Evolutionary conservation across 2,329 filamentous ascomycete genomes (phyloP).

Genomic region (Phyllosticta citribraziliensis): DNA sequence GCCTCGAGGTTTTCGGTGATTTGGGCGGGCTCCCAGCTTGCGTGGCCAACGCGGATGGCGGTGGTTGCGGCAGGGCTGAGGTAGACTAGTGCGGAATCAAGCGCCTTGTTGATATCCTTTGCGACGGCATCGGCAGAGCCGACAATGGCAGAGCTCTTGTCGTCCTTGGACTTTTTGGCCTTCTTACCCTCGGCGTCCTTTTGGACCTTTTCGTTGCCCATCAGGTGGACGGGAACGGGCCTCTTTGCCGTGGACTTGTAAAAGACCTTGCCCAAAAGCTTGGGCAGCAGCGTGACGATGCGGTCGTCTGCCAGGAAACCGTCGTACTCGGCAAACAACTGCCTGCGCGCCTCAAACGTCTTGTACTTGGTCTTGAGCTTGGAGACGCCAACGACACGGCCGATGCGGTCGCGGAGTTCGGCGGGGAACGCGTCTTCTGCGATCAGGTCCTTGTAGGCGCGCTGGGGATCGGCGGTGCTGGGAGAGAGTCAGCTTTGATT

Average conservation of each 20-base stretch:
- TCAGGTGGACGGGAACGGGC: conserved; percentile 72
- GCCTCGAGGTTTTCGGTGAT: conserved; percentile 71
- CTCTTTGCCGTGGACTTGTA: conserved; percentile 77
- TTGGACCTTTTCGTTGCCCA: conserved; percentile 54
- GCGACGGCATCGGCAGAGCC: conserved; percentile 58
- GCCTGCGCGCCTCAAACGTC: conserved; percentile 71
- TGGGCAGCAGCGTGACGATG: conserved; percentile 62
- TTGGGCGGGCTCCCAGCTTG: conserved; percentile 64
- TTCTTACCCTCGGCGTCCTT: conserved; percentile 41
- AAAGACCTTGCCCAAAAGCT: conserved; percentile 80
- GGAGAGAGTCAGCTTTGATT: neutral
- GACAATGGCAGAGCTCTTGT: conserved; percentile 30
- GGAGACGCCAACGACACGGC: conserved; percentile 62
- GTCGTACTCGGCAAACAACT: conserved; percentile 78
- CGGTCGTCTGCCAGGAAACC: conserved; percentile 89
- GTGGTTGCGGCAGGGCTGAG: conserved; percentile 71
- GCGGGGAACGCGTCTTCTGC: conserved; percentile 52
- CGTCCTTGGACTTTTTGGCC: conserved; percentile 23
- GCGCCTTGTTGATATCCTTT: conserved; percentile 68
- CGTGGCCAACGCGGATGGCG: conserved; percentile 67
- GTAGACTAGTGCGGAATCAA: conserved; percentile 69
- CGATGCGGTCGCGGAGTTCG: conserved; percentile 38
- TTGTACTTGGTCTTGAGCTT: conserved; percentile 87
- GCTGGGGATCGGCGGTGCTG: conserved; percentile 69
- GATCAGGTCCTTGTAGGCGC: conserved; percentile 82